Base-by-base conservation (phyloP, 371 early-diverging fungal species). In the Smittium culicis region DNA sequence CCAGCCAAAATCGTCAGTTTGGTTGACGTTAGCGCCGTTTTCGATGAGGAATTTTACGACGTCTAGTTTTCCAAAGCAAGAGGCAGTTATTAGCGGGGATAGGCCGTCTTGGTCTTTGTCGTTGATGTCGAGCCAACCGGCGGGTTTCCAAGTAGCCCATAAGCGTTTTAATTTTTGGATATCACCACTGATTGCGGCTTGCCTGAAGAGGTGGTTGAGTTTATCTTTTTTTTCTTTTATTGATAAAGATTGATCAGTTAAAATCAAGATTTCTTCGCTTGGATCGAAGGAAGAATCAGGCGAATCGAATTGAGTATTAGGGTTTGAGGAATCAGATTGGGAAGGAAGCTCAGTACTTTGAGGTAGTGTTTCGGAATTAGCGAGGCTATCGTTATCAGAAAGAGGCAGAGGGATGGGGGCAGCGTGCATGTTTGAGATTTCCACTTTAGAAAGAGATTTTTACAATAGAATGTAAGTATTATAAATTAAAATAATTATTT, bases 1-100 rank as follows among this genome's bases (percentile, higher is more conserved):
- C 96, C 96, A 96, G 27, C 96, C 96, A 69, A 82, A 89, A 68
- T 85, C 80, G 77, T 94, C 95, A 70, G 84, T 82, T 34, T 76
- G 79, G 75, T 93, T 81, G 29, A 89, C 85, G 57, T 79, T 77
- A 31, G 90, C 92, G 35, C 92, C 91, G 60, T 83, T 81, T 70
- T 78, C 75, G 25, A 94, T 69, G 54, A 94, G 77, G 57, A 84
- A 74, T 64, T 77, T 75, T 1, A 82, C 85, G 67, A 89, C 80
- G 55, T 85, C 82, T 1, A 78, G 69, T 71, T 92, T 86, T 35
- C 92, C 94, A 81, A 92, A 92, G 68, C 91, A 90, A 1, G 91
- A 85, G 2, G 93, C 89, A 71, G 88, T 90, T 62, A 92, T 88
- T 61, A 94, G 75, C 20, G 91, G 87, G 1, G 89, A 85, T 57